Conservation (phyloP, 2,329 filamentous ascomycete genomes). For the Diaporthe nobilis region DNA sequence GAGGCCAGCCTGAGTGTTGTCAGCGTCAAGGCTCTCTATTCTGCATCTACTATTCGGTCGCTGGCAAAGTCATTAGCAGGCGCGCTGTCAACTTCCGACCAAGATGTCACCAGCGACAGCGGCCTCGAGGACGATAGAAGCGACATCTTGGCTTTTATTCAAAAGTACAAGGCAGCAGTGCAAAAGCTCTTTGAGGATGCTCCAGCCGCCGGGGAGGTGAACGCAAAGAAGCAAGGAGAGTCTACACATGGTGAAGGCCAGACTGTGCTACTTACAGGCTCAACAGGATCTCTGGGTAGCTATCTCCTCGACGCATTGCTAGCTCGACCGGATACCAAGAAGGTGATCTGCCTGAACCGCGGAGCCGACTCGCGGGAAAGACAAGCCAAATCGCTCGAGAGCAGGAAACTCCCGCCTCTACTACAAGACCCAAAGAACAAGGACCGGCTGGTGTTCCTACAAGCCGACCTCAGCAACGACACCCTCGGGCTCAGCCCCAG, state of each 20-base stretch:
- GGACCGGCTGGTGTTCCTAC: conserved; percentile 56
- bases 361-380: conserved; percentile 49
- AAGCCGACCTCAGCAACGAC: conserved; percentile 62
- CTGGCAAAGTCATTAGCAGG: not conserved
- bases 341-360: conserved; percentile 65
- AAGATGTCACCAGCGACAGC: not conserved
- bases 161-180: conserved; percentile 16
- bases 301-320: conserved; percentile 60
- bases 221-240: not conserved
- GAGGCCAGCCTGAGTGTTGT: not conserved
- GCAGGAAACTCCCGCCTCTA: conserved; percentile 43
- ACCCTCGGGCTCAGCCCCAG: conserved; percentile 62
- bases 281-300: conserved; percentile 63
- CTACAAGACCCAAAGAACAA: conserved; percentile 51
- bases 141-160: conserved; percentile 39
- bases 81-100: not conserved
- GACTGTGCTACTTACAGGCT: conserved; percentile 58
- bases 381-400: not conserved
- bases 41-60: conserved; percentile 7
- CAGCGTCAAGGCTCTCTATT: not conserved
- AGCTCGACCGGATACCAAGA: conserved; percentile 52
- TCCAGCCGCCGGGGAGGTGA: not conserved
- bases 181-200: not conserved
- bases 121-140: not conserved
- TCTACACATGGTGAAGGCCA: not conserved